These are phyloP conservation scores for Aureobasidium uvarum DNA, from an alignment of 2,329 filamentous ascomycete genomes.

Conservation along the genomic window DNA sequence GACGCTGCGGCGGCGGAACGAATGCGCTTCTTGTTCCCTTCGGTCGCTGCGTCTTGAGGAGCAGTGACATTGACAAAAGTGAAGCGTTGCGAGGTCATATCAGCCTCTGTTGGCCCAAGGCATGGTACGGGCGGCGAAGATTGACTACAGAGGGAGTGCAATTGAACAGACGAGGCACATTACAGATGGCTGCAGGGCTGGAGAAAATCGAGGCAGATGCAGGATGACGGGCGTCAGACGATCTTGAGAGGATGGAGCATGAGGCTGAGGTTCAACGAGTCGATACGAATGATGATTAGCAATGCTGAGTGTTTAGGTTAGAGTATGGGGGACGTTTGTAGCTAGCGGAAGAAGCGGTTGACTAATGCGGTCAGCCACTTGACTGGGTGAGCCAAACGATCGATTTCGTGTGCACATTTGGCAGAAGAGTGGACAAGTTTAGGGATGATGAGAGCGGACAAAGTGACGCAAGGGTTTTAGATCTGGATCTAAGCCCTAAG, in stretches of 20 bases:
- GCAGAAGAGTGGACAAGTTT: neutral
- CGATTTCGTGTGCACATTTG: neutral
- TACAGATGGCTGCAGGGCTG: neutral
- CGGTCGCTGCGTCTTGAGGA: slow-evolving; percentile 30
- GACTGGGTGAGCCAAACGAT: neutral
- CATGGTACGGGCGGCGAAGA: neutral
- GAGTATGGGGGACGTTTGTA: neutral
- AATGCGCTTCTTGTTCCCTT: slow-evolving; percentile 36
- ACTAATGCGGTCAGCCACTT: neutral
- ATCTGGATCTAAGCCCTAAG: neutral
- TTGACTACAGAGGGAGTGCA: neutral
- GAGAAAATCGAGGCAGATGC: neutral
- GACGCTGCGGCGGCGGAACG: slow-evolving; percentile 35
- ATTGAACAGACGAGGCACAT: neutral
- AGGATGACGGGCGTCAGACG: neutral
- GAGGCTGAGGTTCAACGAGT: slow-evolving; percentile 2
- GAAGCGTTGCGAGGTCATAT: slow-evolving; percentile 25
- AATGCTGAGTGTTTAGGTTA: neutral
- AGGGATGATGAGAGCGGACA: neutral
- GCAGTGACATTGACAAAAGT: slow-evolving; percentile 37
- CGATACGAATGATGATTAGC: slow-evolving; percentile 1
- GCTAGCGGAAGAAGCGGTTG: neutral
- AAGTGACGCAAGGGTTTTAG: neutral
- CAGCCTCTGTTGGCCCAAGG: neutral
- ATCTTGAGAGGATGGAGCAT: neutral